Base-by-base conservation (phyloP, 2,329 filamentous ascomycete genomes). In the Aureobasidium uvarum region DNA sequence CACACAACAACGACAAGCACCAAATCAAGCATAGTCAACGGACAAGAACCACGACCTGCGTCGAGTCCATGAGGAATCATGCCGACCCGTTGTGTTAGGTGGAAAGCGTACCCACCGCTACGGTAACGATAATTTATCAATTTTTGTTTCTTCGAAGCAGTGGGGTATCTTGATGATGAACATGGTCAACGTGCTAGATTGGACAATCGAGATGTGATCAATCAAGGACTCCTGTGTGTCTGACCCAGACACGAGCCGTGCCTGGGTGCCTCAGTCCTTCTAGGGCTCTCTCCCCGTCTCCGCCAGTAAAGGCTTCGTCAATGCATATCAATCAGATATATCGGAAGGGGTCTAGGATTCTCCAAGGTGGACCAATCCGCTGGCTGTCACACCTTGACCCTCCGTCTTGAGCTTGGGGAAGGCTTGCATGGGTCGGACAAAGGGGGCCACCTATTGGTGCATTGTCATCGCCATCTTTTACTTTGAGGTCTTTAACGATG, bases 111-210 rank as follows among this genome's bases (percentile, higher is more conserved):
- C 20, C 56, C 56, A 60, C 56, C 43, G 16, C 56, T 48, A 46
- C 43, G 56, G 56, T 60, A 60, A 60, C 56, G 56, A 60, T 39
- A 60, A 58, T 58, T 45, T 58, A 58, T 58, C 54, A 45, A 4
- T 58, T 58, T 45, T 60, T 60, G 38, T 60, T 60, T 48, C 41
- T 60, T 48, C 10, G 33, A 20, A 3, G 31, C 43, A 60, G 56
- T 60, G 56, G 56, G 28, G 56, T 48, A 60, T 8, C 18, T n/a
- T 20, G 23, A 36, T 43, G 54, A 56, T 43, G 54, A 43, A 43
- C 38, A 18, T 38, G 52, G 38, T 13, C 20, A 38, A 25, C 25
- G n/a, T 31, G 18, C 41, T 2, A 25, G n/a, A 23, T 43, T 23
- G 4, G 38, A 45, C 7, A 16, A 23, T n/a, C 13, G 50, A 23